Evolutionary conservation across 805 yeast genomes (phyloP), one percentile per base, ranked within the genome.

Genomic region (Yarrowia sp.): DNA sequence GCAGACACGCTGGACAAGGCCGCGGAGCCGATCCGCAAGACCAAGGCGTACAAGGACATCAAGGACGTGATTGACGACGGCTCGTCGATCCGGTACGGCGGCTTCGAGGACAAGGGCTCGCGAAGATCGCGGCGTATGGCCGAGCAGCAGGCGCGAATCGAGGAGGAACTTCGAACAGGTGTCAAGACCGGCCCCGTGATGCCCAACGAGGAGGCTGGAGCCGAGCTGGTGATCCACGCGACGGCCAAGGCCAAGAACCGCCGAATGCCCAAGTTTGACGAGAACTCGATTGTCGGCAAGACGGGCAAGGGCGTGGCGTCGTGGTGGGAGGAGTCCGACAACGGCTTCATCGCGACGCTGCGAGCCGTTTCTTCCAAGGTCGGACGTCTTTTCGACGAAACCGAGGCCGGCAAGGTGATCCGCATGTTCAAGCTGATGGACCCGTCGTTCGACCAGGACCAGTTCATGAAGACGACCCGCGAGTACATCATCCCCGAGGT

Each of bases 401-500:
- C 98, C 35, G 99, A 94, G 77, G 85, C 89, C 66, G 97, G 97
- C 21, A 87, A 87, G 74, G 99, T 92, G n/a, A 80, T 88, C 66
- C 85, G 87, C 67, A 84, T 86, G 71, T 90, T 94, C 78, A 88
- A 84, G 76, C 82, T 84, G 72, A 85, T 93, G 82, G 99, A 94
- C 75, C 97, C 98, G 60, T 78, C 83, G 38, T 94, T 94, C 80
- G 85, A 84, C 65, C 80, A 83, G 68, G 93, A 90, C 64, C 83
- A 81, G 63, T 92, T 94, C 78, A 81, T 86, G 65, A 84, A 81
- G 67, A 92, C 93, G 63, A 80, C 93, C 70, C 87, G 98, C 73
- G 93, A 90, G 70, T 94, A 86, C 76, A 89, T 94, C 65, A 84
- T 94, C 62, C 99, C 99, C 10, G 99, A 94, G 74, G 84, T 94